Conservation (phyloP, 2,329 filamentous ascomycete genomes). For the Sporothrix curviconia region DNA sequence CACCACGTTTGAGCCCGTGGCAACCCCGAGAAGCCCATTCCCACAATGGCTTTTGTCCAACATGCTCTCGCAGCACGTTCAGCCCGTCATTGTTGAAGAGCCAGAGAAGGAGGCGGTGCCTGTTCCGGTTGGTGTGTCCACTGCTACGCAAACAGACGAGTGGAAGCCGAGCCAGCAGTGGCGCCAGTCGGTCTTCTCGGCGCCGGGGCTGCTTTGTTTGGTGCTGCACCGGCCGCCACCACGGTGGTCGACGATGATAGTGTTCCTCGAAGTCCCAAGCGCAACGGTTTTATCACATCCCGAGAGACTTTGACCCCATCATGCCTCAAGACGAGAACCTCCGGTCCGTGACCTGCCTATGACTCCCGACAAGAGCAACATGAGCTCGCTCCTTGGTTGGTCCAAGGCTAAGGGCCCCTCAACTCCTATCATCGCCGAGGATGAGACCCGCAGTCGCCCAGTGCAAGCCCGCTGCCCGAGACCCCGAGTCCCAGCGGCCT, state of each 20-base stretch:
- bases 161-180: slow-evolving; percentile 21
- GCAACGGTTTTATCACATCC: slow-evolving; percentile 52
- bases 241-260: slow-evolving; percentile 26
- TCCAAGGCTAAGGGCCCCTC: slow-evolving; percentile 34
- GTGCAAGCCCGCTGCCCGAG: slow-evolving; percentile 34
- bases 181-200: slow-evolving; percentile 36
- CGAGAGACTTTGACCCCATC: slow-evolving; percentile 34
- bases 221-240: slow-evolving; percentile 30
- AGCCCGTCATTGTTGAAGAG: slow-evolving; percentile 11
- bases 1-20: slow-evolving; percentile 27
- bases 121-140: background rate
- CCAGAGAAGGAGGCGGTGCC: background rate
- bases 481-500: slow-evolving; percentile 51
- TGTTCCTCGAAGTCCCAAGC: slow-evolving; percentile 40
- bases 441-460: slow-evolving; percentile 52
- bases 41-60: slow-evolving; percentile 17
- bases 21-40: slow-evolving; percentile 13
- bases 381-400: slow-evolving; percentile 39
- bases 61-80: slow-evolving; percentile 12
- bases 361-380: slow-evolving; percentile 35
- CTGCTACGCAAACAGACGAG: slow-evolving; percentile 17
- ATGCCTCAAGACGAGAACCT: background rate
- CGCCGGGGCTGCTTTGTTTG: background rate
- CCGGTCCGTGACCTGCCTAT: slow-evolving; percentile 24
- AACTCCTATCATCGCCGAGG: slow-evolving; percentile 53